Base-by-base conservation (phyloP, 176 grass and related monocot species). In the Luzula sylvatica region DNA sequence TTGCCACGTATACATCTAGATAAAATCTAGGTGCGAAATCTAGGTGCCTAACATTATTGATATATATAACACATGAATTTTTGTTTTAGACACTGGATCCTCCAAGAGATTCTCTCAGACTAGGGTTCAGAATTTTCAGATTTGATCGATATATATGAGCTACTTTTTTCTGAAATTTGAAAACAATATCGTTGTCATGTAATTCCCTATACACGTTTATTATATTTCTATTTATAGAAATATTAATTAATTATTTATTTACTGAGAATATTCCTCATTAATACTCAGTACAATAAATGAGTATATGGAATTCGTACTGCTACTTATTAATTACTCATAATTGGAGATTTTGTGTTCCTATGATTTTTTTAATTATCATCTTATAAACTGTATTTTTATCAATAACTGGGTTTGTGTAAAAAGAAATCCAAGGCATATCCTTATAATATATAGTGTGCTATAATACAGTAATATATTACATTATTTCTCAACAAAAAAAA, bases 101-200 rank as follows among this genome's bases (percentile, higher is more conserved):
- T 7, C 25, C 8, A 35, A 49, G 43, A 64, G 42, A 64, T 64
- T 49, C 23, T 29, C 58, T 49, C 25, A 12, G 22, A 46, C 58
- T 46, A 63, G 23, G 42, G 44, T 63, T 26, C 42, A 20, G 42
- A 63, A 27, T 48, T 63, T 63, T 26, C 42, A 20, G 42, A 63
- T 48, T 48, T 63, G n/a, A 48, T 48, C 40, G 58, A 63, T 23
- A 63, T n/a, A 61, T 6, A 14, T 35, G 57, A 44, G 22, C 58
- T 44, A 39, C 58, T 62, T 61, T 61, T 32, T 44, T 46, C 42
- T 28, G 15, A 20, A 11, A 26, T 64, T 32, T 64, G 15, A 64
- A 14, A 27, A 41, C n/a, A 64, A 47, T 59, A 59, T 48, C 47
- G 17, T 32, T 48, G 28, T 64, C 7, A 49, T 44, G 43, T 27